Evolutionary conservation across 371 early-diverging fungal genomes (phyloP).

Genomic region (Fennellomyces sp.): DNA sequence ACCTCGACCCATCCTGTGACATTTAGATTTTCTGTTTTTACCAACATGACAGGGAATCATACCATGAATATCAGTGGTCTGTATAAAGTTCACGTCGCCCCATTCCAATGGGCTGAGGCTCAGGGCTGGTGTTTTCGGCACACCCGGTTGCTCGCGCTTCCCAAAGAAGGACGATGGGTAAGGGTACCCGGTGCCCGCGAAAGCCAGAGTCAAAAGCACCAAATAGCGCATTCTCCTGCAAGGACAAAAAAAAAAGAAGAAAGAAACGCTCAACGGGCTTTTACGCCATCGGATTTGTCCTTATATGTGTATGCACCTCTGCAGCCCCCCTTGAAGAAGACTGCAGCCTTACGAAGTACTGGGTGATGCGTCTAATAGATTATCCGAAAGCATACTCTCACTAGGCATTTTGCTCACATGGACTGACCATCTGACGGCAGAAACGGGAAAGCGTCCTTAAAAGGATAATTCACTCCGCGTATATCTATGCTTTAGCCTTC

Average conservation of each 20-base stretch:
- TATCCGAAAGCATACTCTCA: no score
- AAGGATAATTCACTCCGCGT: no score
- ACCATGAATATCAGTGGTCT: conserved; percentile 54
- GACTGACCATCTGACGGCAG: no score
- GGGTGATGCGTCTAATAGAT: no score
- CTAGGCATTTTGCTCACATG: no score
- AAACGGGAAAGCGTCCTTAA: no score
- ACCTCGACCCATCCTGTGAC: conserved; percentile 2
- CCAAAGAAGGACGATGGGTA: neutral
- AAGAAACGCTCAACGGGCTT: neutral
- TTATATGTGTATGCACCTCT: no score
- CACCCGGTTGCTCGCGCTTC: conserved; percentile 35
- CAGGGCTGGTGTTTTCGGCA: conserved; percentile 22
- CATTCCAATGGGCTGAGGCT: conserved; percentile 38
- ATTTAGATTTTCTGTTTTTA: neutral
- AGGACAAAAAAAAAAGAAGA: neutral
- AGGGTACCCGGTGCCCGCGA: neutral
- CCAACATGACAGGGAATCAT: neutral
- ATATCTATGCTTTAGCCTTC: no score
- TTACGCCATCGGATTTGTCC: no score
- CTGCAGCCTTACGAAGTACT: no score
- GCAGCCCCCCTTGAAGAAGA: no score
- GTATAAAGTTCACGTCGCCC: conserved; percentile 56
- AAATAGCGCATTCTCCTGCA: neutral
- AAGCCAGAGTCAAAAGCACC: neutral